A percentile compares a stretch with the other conserved stretches of the same genome.
phyloP scores from a whole-genome alignment of 345 rosid species.

The Syzygium grande region DNA sequence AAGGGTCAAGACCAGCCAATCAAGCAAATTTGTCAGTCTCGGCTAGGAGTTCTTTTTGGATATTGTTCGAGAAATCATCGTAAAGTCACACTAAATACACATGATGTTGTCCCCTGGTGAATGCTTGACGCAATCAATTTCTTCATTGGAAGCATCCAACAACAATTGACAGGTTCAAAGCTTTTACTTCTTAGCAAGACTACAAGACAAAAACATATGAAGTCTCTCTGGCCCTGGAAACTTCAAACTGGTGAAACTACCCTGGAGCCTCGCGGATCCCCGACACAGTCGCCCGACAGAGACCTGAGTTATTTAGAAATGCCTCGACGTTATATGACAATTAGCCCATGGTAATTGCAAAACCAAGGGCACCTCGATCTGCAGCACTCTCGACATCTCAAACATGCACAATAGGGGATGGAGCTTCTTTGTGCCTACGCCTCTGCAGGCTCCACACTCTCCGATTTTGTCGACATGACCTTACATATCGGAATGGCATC shows the following conservation, averaged over 20 bases:
- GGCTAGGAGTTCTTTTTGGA: background rate
- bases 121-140: background rate
- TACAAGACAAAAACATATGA: background rate
- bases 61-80: background rate
- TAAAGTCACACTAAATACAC: background rate
- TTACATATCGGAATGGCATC: slow-evolving; percentile 72
- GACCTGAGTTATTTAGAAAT: background rate
- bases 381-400: background rate
- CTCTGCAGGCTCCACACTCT: slow-evolving; percentile 19
- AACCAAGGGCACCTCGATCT: background rate
- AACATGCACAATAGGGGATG: background rate
- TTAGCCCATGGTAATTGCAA: background rate
- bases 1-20: background rate
- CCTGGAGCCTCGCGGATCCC: background rate
- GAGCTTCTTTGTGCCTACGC: slow-evolving; percentile 3
- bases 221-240: background rate
- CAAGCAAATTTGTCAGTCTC: background rate
- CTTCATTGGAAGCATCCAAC: background rate
- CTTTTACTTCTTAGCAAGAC: background rate
- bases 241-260: background rate
- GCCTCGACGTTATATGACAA: background rate
- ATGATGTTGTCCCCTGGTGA: background rate
- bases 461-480: slow-evolving; percentile 36
- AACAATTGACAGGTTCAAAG: background rate
- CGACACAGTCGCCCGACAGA: background rate